Evolutionary conservation across 345 rosid genomes (phyloP), one percentile per base, ranked within the genome.

Genomic region (Jatropha curcas): DNA sequence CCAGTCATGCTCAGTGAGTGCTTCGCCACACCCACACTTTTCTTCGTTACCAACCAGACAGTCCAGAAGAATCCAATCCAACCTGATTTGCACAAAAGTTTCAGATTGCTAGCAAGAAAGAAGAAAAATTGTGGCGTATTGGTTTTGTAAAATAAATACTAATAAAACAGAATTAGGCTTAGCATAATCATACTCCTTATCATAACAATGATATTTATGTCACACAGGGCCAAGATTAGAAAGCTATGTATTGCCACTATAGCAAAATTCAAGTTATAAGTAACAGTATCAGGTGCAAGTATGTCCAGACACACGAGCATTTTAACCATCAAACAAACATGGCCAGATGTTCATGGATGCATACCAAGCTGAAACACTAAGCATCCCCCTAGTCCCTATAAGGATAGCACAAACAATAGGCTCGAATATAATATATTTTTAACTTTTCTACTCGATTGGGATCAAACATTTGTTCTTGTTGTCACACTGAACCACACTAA

Each of bases 51-150:
- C 85, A 89, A 65, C 97, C 92, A 95, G 62, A 86, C 77, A 45
- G 71, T 74, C 79, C 85, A 89, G 79, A 94, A 83, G 79, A 94
- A 92, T 59, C 92, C 94, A 59, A 88, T 77, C 99, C 99, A 92
- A 79, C 97, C 98, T 95, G 90, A 75, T 62, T 59, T n/a, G n/a
- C 74, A 79, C 66, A 75, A 22, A 24, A 71, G 55, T 31, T 33
- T 72, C 34, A 60, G 50, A 31, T 63, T 27, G 24, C 35, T 45
- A 60, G 13, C 61, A 67, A 19, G 43, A 20, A 25, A 46, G n/a
- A 9, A 2, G 1, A 27, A 25, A 28, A 58, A 31, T 30, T 60
- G 22, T 5, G 0, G 8, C 46, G 51, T 16, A 33, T 13, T 2
- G 35, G 16, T 0, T 48, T 48, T 7, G 31, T 34, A 61, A 33